Evolutionary conservation across 176 grass and related monocot genomes (phyloP).

Genomic region (Aegilops speltoides): DNA sequence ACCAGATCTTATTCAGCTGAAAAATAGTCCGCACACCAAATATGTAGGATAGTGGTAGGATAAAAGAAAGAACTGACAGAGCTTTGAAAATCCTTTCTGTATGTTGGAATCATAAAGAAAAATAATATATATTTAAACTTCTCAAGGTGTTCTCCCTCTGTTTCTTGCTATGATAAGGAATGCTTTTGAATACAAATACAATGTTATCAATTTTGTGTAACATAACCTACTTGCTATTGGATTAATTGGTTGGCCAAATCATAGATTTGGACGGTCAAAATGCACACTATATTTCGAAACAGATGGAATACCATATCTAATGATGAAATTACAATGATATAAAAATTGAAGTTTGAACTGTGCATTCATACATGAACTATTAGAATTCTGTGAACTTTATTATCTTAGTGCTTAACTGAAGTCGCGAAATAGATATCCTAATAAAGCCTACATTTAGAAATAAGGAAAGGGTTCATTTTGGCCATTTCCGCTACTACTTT

Average conservation of each 20-base stretch:
- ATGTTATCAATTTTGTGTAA: background rate
- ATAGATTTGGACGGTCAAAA: background rate
- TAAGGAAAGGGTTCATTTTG: background rate
- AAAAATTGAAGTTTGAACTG: background rate
- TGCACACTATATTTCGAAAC: background rate
- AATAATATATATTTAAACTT: slow-evolving; percentile 30
- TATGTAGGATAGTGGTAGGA: background rate
- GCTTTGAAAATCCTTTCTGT: slow-evolving; percentile 13
- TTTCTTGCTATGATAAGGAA: background rate
- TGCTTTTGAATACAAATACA: background rate
- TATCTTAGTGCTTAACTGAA: slow-evolving; percentile 13
- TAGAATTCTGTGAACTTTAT: background rate
- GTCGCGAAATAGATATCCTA: background rate
- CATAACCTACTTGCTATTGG: background rate
- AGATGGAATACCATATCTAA: background rate
- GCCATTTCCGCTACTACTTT: slow-evolving; percentile 12
- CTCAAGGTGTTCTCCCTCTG: background rate
- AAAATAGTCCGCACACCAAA: slow-evolving; percentile 2
- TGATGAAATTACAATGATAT: background rate
- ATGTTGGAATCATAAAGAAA: background rate
- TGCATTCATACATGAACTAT: background rate
- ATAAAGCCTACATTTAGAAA: background rate
- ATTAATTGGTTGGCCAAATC: background rate
- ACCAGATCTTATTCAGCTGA: background rate
- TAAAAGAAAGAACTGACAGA: slow-evolving; percentile 10